Base-by-base conservation (phyloP, 768 basidiomycete species). In the Suillus hirtellus region DNA sequence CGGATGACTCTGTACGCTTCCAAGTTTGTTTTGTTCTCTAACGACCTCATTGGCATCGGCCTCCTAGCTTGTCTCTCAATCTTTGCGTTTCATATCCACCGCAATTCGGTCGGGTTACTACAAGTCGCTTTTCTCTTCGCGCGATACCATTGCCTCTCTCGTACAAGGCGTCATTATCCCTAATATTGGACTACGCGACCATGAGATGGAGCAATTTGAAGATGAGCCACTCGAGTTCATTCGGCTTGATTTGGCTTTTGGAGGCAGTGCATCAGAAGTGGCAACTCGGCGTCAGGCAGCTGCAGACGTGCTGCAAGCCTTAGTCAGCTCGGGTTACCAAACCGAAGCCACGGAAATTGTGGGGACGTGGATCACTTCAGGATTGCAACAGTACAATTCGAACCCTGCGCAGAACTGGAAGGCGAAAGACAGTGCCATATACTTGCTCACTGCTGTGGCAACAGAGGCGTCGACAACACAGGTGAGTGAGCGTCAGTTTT, bases 141-240 rank as follows among this genome's bases (percentile, higher is more conserved):
- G 81, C n/a, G 89, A 90, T 1, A 95, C 90, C 1, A 89, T 98
- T 61, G 85, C 87, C 14, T 85, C 86, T 3, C 87, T 99, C 62
- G 86, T 94, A 6, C 88, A 95, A 74, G 90, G 92, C 60, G 93
- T 99, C 63, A 90, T 98, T 31, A 82, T 99, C 34, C 95, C 96
- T n/a, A 98, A 97, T 69, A 92, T 97, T 63, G 80, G 85, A 15
- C 81, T 99, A 15, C 85, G 95, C 65, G 89, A 91, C 44, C 91
- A 94, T 67, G 96, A 98, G 62, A 83, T 93, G 58, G 97, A 99
- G 70, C 89, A 95, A 74, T 99, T 99, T 70, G 95, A 97, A 76
- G 97, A 99, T 65, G 96, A 97, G 67, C 96, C 97, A 0, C 84
- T 96, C 44, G 96, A 99, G 72, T 99, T 90, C 73, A 92, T 98